Evolutionary conservation across 1,139 yeast genomes (phyloP).

Genomic region (Groenewaldozyma sp.): DNA sequence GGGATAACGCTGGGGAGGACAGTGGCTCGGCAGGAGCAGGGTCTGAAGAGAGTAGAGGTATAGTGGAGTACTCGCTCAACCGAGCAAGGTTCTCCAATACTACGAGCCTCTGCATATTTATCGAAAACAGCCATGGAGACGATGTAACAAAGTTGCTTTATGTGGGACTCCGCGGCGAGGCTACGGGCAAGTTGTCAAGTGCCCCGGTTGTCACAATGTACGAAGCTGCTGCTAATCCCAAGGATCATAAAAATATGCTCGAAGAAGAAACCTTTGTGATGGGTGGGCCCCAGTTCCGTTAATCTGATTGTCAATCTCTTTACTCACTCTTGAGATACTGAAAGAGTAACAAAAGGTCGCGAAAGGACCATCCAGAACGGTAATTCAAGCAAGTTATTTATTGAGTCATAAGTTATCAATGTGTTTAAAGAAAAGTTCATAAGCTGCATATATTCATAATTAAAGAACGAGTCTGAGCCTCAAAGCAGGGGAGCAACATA

Average conservation of each 20-base stretch:
- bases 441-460: too few species aligned
- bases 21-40: conserved; percentile 15
- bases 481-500: too few species aligned
- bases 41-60: conserved; percentile 37
- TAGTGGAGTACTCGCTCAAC: conserved; percentile 78
- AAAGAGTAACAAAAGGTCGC: too few species aligned
- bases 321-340: too few species aligned
- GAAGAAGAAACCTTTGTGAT: not conserved
- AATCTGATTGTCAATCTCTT: too few species aligned
- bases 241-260: conserved; percentile 59
- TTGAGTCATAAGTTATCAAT: too few species aligned
- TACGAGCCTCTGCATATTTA: conserved; percentile 54
- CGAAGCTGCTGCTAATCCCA: conserved; percentile 89
- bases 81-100: conserved; percentile 67
- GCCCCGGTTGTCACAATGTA: conserved; percentile 71
- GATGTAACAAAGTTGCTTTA: conserved; percentile 55
- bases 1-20: conserved; percentile 23
- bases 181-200: conserved; percentile 42
- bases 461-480: too few species aligned
- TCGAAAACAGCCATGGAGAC: conserved; percentile 60
- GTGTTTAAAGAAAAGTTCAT: too few species aligned
- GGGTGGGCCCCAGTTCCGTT: not conserved
- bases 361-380: too few species aligned
- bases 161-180: conserved; percentile 78
- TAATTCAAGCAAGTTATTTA: too few species aligned